Conservation (phyloP, 108 stramenopile genomes). For the Pseudonitzschia pungens region DNA sequence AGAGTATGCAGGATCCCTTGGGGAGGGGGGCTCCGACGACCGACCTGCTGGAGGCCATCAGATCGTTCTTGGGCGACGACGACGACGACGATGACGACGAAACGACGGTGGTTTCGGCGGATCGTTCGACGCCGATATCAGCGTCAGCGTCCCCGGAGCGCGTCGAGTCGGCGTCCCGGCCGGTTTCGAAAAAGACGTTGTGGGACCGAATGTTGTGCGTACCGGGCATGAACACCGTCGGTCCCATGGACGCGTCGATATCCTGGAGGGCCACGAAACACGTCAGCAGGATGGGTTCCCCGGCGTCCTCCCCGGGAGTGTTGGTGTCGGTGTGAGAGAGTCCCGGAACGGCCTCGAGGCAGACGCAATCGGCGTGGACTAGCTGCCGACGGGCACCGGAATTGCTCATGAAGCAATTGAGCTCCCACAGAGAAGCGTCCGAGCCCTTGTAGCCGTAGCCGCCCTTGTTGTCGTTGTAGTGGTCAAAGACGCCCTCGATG, state of each 20-base stretch:
- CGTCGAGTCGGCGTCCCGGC: not conserved
- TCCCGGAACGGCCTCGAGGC: conserved; percentile 19
- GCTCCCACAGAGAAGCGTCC: conserved; percentile 66
- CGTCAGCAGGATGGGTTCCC: conserved; percentile 63
- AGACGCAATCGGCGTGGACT: conserved; percentile 81
- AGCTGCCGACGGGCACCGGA: conserved; percentile 75
- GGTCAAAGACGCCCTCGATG: conserved; percentile 11
- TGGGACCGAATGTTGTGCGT: conserved; percentile 51
- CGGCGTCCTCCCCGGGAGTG: not conserved
- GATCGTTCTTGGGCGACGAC: conserved; percentile 10
- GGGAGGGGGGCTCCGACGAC: conserved; percentile 53
- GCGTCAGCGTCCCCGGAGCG: not conserved
- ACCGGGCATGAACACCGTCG: conserved; percentile 69
- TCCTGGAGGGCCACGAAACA: conserved; percentile 85
- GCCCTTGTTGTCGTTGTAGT: conserved; percentile 24
- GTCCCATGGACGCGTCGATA: conserved; percentile 72
- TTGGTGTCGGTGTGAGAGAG: conserved; percentile 1
- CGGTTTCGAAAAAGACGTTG: conserved; percentile 13
- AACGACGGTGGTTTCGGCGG: no score
- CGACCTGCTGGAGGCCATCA: conserved; percentile 9
- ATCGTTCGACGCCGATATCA: no score
- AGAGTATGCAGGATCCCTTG: conserved; percentile 74
- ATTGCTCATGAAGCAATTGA: conserved; percentile 69
- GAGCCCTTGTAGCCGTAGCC: conserved; percentile 33
- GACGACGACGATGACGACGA: no score